Base-by-base conservation (phyloP, 139 green algal genomes). In the Parachlorella kessleri region DNA sequence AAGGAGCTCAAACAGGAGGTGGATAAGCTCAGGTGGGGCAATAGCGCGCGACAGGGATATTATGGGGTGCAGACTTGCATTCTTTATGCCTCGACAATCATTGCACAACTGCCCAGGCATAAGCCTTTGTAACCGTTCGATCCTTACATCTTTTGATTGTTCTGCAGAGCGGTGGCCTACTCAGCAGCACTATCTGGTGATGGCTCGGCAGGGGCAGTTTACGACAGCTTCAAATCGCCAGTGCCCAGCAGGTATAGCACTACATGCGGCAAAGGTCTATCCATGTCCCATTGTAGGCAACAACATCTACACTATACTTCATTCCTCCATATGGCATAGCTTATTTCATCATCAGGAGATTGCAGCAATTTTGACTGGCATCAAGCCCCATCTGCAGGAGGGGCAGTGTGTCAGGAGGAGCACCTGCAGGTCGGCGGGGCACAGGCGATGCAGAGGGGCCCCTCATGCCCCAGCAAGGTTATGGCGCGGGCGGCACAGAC, bases 1-100 rank as follows among this genome's bases (percentile, higher is more conserved):
- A 99, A 99, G 81, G 73, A 84, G 32, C 89, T 98, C 54, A 97
- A 98, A 75, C 38, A 68, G 55, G 83, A 97, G 70, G 93, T 97
- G 3, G 91, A 96, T 65, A 89, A 91, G 66, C 84, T 98, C 82
- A 78, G 94, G 6, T 59, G n/a, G n/a, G n/a, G n/a, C n/a, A n/a
- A n/a, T n/a, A n/a, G n/a, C n/a, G n/a, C n/a, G n/a, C n/a, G n/a
- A n/a, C n/a, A n/a, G n/a, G n/a, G n/a, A n/a, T n/a, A n/a, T n/a
- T n/a, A n/a, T n/a, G n/a, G n/a, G n/a, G n/a, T n/a, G n/a, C n/a
- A n/a, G n/a, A n/a, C n/a, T n/a, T n/a, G n/a, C n/a, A n/a, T n/a
- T n/a, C n/a, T n/a, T n/a, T n/a, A n/a, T n/a, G n/a, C n/a, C n/a
- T n/a, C n/a, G n/a, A n/a, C n/a, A n/a, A n/a, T n/a, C n/a, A n/a